Evolutionary conservation across 2,329 filamentous ascomycete species (phyloP).

Genomic region (Trichophyton rubrum): DNA sequence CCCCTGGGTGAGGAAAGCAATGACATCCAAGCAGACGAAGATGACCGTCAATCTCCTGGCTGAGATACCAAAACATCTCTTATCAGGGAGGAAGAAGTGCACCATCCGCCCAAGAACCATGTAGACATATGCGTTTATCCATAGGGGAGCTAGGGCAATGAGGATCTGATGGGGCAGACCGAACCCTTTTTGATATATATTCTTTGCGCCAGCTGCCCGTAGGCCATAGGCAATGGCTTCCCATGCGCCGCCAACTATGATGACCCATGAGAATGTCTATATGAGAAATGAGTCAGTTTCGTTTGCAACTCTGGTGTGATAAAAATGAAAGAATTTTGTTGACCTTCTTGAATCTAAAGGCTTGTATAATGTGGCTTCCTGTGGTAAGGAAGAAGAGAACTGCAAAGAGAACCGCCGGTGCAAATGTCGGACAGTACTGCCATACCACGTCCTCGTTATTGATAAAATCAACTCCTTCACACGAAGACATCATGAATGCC

Average conservation of each 20-base stretch:
- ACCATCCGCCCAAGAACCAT: conserved; percentile 38
- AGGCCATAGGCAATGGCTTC: conserved; percentile 12
- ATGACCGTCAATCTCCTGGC: conserved; percentile 27
- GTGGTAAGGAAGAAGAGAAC: conserved; percentile 9
- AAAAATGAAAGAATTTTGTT: neutral
- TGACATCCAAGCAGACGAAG: conserved; percentile 34
- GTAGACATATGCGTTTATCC: conserved; percentile 38
- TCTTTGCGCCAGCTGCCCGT: conserved; percentile 8
- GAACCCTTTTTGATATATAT: conserved; percentile 8
- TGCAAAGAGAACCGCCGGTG: conserved; percentile 11
- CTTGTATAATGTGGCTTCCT: conserved; percentile 10
- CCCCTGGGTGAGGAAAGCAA: conserved; percentile 17
- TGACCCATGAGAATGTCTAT: conserved; percentile 15
- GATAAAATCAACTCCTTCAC: conserved; percentile 8
- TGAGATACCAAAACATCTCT: conserved; percentile 27
- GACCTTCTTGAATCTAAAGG: conserved; percentile 12
- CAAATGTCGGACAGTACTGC: conserved; percentile 13
- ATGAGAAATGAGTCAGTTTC: neutral
- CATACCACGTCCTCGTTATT: conserved; percentile 10
- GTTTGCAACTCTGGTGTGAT: neutral
- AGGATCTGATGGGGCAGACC: conserved; percentile 12
- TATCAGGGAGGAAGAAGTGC: conserved; percentile 31
- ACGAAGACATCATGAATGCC: neutral
- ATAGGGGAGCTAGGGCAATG: conserved; percentile 13
- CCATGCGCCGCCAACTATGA: conserved; percentile 11